Base-by-base conservation (phyloP, 176 grass and related monocot species). In the Avena sativa region DNA sequence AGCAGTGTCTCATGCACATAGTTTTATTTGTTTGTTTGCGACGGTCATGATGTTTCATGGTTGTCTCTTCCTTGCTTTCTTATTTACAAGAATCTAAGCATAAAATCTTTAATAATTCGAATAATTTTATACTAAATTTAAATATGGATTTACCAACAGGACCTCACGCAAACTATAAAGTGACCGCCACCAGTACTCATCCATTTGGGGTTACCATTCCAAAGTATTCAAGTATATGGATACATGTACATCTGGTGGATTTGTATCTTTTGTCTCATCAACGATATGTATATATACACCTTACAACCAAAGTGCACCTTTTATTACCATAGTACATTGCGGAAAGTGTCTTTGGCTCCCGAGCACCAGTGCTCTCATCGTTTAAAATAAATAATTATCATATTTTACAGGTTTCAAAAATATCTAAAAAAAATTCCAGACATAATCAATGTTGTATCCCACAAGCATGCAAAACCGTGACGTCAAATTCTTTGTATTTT, bases 191-290 rank as follows among this genome's bases (percentile, higher is more conserved):
- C 60, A 26, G 60, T 63, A 63, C 3, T 3, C 60, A 63, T 63
- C 60, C n/a, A 5, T 62, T 11, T 6, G 59, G n/a, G n/a, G 59
- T 4, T 23, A 9, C 59, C 60, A 63, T 63, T 25, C 21, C 52
- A 55, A 55, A 25, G 60, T 25, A 63, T 63, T 63, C 60, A 23
- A 63, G 23, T 63, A 63, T 11, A 63, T 63, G 60, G 26, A 63
- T 63, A 63, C 23, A 3, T 62, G 59, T 25, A 62, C 52, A 60
- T 60, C 20, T 60, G 8, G 58, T 62, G 59, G 11, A 62, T 62
- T 62, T 62, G 59, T 59, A 59, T 59, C 57, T 63, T 63, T 63
- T 25, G 60, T 63, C 60, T 63, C 60, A 63, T 26, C 60, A n/a
- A 63, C 21, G 21, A 26, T 26, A 63, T 63, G 60, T 63, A 26